phyloP scores from a whole-genome alignment of 78 protist species.

The Speleostelium caveatum region DNA sequence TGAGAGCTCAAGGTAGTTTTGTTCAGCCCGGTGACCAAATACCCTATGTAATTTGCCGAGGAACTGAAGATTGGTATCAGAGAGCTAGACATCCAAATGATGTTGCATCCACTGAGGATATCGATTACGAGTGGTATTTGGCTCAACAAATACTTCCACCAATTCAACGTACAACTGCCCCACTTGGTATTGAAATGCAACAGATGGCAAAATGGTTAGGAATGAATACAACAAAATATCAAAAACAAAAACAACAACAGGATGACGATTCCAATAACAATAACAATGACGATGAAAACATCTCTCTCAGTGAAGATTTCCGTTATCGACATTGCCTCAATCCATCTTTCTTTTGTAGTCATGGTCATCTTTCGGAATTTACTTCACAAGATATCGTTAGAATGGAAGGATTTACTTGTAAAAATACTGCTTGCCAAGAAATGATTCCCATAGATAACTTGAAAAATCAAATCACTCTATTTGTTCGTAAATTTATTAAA shows the following conservation, averaged over 20 bases:
- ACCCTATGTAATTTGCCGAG: slow-evolving; percentile 93
- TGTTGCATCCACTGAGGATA: slow-evolving; percentile 11
- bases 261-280: background rate
- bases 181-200: slow-evolving; percentile 15
- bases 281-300: background rate
- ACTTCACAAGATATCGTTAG: background rate
- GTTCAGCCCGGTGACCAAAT: slow-evolving; percentile 93
- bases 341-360: slow-evolving; percentile 25
- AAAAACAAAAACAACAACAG: background rate
- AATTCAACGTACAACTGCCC: slow-evolving; percentile 31
- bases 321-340: slow-evolving; percentile 9
- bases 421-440: background rate
- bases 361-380: background rate
- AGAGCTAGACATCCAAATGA: slow-evolving; percentile 65
- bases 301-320: slow-evolving; percentile 4
- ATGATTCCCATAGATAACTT: background rate
- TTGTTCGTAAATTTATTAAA: slow-evolving; percentile 7
- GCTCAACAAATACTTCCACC: slow-evolving; percentile 79
- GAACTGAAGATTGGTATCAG: slow-evolving; percentile 26
- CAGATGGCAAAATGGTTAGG: slow-evolving; percentile 55
- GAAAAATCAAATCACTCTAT: slow-evolving; percentile 6
- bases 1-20: slow-evolving; percentile 47
- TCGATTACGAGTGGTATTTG: slow-evolving; percentile 81
- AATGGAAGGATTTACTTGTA: slow-evolving; percentile 28
- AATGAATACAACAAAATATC: slow-evolving; percentile 47